Conservation (phyloP, 2,329 filamentous ascomycete genomes). For the Fusarium tjaetaba region DNA sequence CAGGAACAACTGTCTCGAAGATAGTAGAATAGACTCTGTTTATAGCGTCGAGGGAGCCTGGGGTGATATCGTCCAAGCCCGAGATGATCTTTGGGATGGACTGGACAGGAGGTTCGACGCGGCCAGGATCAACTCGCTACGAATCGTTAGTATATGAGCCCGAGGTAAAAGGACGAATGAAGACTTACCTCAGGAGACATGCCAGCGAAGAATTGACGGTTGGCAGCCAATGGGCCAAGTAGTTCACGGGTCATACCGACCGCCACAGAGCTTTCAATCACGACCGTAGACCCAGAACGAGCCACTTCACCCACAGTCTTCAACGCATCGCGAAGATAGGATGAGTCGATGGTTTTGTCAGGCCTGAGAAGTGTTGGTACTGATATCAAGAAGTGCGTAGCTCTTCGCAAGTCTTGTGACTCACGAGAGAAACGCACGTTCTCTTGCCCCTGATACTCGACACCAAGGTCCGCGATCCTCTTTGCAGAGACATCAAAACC, state of each 20-base stretch:
- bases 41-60: conserved; percentile 56
- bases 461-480: conserved; percentile 48
- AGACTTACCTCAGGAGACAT: conserved; percentile 55
- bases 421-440: conserved; percentile 48
- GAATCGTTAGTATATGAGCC: not conserved
- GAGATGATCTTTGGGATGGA: conserved; percentile 64
- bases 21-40: conserved; percentile 54
- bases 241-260: conserved; percentile 63
- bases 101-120: conserved; percentile 50
- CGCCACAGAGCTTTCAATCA: conserved; percentile 63
- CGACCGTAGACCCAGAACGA: conserved; percentile 55
- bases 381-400: conserved; percentile 62
- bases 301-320: conserved; percentile 53
- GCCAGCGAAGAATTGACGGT: conserved; percentile 54
- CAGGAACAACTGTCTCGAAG: conserved; percentile 57
- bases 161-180: rapidly evolving
- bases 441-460: conserved; percentile 30
- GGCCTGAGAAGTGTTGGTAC: conserved; percentile 60
- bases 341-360: conserved; percentile 58
- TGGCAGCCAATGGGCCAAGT: conserved; percentile 55
- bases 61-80: conserved; percentile 57
- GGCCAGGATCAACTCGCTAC: conserved; percentile 61
- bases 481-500: conserved; percentile 57
- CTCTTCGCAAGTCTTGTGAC: conserved; percentile 49
- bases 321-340: conserved; percentile 57